A percentile compares a stretch with the other conserved stretches of the same genome.
These are phyloP conservation scores for Brachypodium distachyon DNA, from an alignment of 202 grass and related monocot species.

Conservation along the genomic window DNA sequence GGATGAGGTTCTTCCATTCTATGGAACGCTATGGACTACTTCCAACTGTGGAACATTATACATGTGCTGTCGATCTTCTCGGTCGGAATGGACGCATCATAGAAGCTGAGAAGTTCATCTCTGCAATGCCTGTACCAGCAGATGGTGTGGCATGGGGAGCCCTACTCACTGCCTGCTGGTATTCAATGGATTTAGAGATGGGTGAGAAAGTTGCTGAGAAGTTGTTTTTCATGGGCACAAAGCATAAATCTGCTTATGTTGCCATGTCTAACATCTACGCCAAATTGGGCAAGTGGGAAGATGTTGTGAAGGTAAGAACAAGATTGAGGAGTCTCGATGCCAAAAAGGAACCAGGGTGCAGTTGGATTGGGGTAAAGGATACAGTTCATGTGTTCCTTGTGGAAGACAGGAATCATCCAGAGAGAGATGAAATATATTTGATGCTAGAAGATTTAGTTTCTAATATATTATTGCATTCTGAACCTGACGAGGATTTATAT, in stretches of 20 bases:
- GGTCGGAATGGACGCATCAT: constrained; percentile 42
- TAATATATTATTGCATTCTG: constrained; percentile 25
- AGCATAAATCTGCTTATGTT: constrained; percentile 54
- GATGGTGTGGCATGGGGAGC: constrained; percentile 69
- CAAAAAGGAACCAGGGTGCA: constrained; percentile 66
- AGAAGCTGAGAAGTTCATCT: constrained; percentile 60
- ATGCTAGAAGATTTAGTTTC: constrained; percentile 37
- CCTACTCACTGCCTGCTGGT: constrained; percentile 62
- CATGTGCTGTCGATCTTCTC: constrained; percentile 68
- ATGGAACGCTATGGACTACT: constrained; percentile 51
- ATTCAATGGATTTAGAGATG: constrained; percentile 56
- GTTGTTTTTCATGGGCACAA: constrained; percentile 47
- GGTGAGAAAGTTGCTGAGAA: constrained; percentile 63
- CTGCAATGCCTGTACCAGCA: constrained; percentile 51
- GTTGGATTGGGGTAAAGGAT: constrained; percentile 80
- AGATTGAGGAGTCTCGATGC: constrained; percentile 30
- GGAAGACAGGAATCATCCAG: constrained; percentile 56
- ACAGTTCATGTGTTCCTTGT: constrained; percentile 64
- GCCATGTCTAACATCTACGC: constrained; percentile 78
- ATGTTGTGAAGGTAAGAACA: constrained; percentile 66
- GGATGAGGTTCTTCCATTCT: constrained; percentile 46
- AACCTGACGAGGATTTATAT: constrained; percentile 6
- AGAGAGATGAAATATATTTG: constrained; percentile 42
- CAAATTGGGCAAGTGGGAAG: constrained; percentile 62
- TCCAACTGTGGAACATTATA: constrained; percentile 64